Base-by-base conservation (phyloP, 495 filamentous ascomycete species). In the Penicillium cosmopolitanum region DNA sequence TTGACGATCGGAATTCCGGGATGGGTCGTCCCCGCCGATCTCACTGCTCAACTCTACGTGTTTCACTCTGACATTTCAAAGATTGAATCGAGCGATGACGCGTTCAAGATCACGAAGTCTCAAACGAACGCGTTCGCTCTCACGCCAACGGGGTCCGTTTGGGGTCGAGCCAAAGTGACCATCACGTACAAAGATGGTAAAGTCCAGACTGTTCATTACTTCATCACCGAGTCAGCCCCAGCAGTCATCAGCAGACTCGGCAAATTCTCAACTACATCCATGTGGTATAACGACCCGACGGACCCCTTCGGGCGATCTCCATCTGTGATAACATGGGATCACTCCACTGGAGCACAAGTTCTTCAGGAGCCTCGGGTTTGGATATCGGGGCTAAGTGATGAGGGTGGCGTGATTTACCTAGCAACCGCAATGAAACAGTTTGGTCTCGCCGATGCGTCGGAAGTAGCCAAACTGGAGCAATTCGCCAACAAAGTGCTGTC, bases 351-450 rank as follows among this genome's bases (percentile, higher is more conserved):
- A 2, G 60, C 63, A 15, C 69, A 72, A 21, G 79, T 82, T 38
- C 64, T 73, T 2, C 80, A 84, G 59, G 80, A 84, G 36, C 61
- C 68, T 6, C 76, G 81, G 0, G 79, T 80, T 18, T 84, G 81
- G 81, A 81, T 83, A 23, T 73, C 80, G 7, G 80, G 80, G 3
- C 68, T 83, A 5, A 80, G 76, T 57, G 80, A 83, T 54, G 82
- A 84, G 72, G 81, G 76, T 16, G 81, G 80, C 7, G 72, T 73
- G 77, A 8, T 77, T 74, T 82, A 76, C 35, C 66, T 81, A 0
- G 75, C 80, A 4, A 72, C 75, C 2, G 64, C 67, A 12, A 76
- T 81, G 65, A 84, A 84, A 62, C 79, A 83, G 53, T 67, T 66
- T 5, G 67, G 73, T 36, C 75, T 74, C 33, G 79, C 81, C 11